These are phyloP conservation scores for Fragaria iinumae DNA, from an alignment of 306 rosid genomes.

Conservation along the genomic window DNA sequence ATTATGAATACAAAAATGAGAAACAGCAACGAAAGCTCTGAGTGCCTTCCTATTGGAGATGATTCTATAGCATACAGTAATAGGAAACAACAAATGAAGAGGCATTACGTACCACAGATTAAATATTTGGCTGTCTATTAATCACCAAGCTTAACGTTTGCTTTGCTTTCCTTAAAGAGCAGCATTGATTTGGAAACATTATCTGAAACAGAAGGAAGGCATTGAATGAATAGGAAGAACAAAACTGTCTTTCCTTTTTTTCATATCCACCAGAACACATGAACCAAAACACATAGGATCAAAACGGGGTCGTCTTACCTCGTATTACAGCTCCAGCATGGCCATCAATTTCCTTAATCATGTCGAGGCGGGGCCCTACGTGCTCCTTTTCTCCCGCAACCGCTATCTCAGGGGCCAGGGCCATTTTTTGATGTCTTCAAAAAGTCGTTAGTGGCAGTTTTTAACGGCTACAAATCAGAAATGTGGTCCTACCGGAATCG, in stretches of 20 bases:
- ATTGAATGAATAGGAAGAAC: background rate
- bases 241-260: background rate
- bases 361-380: slow-evolving; percentile 28
- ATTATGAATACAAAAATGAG: background rate
- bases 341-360: slow-evolving; percentile 19
- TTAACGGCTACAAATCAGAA: slow-evolving; percentile 37
- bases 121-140: background rate
- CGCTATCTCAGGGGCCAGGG: background rate
- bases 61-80: background rate
- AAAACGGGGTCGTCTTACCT: slow-evolving; percentile 13
- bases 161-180: slow-evolving; percentile 5
- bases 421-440: background rate
- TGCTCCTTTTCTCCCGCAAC: slow-evolving; percentile 23
- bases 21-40: slow-evolving; percentile 11
- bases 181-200: slow-evolving; percentile 1
- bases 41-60: background rate
- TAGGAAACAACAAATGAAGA: background rate
- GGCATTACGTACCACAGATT: background rate
- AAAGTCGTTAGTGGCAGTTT: slow-evolving; percentile 30
- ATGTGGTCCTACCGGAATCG: background rate
- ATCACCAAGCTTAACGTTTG: background rate
- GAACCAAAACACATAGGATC: background rate
- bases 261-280: background rate
- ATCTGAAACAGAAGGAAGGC: slow-evolving; percentile 16
- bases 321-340: background rate